These are phyloP conservation scores for Alternaria sp. DNA, from an alignment of 2,329 filamentous ascomycete species.

Conservation along the genomic window DNA sequence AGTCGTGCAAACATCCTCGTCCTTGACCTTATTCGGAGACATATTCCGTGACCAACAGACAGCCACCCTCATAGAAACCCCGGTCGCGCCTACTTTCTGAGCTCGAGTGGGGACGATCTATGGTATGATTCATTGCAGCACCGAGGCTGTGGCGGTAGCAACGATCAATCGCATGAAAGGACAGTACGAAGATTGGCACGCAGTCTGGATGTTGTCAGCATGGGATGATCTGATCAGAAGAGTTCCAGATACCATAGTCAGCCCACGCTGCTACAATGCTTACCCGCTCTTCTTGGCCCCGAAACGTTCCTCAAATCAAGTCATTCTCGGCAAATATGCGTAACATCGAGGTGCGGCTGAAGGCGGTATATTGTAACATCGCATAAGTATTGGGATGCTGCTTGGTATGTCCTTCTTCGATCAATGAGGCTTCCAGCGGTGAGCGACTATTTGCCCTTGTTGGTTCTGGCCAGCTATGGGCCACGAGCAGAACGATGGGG, in stretches of 20 bases:
- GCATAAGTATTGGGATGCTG: neutral
- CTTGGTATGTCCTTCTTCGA: neutral
- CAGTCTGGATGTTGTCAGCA: neutral
- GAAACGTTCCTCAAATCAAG: accelerated
- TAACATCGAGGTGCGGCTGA: neutral
- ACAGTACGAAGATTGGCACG: neutral
- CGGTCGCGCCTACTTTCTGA: neutral
- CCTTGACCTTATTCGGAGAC: neutral
- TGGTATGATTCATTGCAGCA: neutral
- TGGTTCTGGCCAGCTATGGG: neutral
- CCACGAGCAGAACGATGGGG: neutral
- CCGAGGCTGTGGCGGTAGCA: too few relatives aligned
- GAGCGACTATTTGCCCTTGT: neutral
- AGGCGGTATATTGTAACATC: neutral
- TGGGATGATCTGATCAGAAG: neutral
- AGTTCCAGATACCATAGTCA: neutral
- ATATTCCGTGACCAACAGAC: neutral
- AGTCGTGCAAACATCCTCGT: neutral
- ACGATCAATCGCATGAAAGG: neutral
- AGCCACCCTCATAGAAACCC: neutral
- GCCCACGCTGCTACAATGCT: neutral
- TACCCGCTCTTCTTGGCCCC: neutral
- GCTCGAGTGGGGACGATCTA: accelerated
- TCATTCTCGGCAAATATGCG: too few relatives aligned
- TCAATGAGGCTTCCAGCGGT: accelerated